Conservation (phyloP, 2,329 filamentous ascomycete species). For the Diaporthe sp. region DNA sequence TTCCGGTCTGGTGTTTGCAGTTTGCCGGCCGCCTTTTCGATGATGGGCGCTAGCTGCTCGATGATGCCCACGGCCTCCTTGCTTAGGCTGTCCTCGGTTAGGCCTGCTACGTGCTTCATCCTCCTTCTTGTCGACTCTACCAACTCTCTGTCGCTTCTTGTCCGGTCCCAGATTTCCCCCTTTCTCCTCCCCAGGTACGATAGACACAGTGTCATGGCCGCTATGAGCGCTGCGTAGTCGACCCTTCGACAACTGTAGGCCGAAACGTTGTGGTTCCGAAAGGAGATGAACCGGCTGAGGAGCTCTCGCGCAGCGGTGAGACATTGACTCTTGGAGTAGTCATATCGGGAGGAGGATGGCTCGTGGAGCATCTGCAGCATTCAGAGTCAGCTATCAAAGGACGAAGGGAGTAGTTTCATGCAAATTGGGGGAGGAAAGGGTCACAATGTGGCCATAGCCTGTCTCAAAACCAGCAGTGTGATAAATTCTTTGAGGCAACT, state of each 20-base stretch:
- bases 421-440: too few species aligned
- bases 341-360: conserved; percentile 49
- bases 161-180: conserved; percentile 32
- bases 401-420: too few species aligned
- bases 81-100: conserved; percentile 54
- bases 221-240: conserved; percentile 64
- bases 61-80: conserved; percentile 56
- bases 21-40: conserved; percentile 42
- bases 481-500: too few species aligned
- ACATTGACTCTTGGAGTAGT: conserved; percentile 60
- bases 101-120: conserved; percentile 50
- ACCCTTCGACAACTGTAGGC: conserved; percentile 57
- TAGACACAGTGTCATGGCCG: conserved; percentile 60
- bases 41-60: conserved; percentile 54
- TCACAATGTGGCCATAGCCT: too few species aligned
- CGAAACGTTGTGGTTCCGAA: conserved; percentile 51
- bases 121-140: conserved; percentile 49
- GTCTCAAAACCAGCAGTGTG: too few species aligned
- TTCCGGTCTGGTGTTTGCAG: conserved; percentile 30
- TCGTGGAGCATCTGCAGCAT: conserved; percentile 61
- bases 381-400: too few species aligned
- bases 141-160: conserved; percentile 48
- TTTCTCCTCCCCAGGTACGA: conserved; percentile 55
- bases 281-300: conserved; percentile 58
- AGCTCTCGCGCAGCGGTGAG: conserved; percentile 62